Base-by-base conservation (phyloP, 768 basidiomycete species). In the Suillus subaureus region DNA sequence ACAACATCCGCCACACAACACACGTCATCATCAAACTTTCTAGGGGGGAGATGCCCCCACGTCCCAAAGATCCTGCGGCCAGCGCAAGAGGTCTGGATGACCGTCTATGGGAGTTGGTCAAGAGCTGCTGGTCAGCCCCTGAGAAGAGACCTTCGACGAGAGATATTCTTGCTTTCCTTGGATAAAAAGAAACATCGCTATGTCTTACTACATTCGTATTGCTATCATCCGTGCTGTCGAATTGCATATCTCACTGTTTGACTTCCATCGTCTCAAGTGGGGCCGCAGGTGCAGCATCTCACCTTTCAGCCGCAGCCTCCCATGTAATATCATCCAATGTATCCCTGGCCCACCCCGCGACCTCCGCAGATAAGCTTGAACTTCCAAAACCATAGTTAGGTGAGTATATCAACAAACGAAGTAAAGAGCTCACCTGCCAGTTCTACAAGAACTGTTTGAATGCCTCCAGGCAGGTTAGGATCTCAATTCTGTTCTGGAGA, bases 1-100 rank as follows among this genome's bases (percentile, higher is more conserved):
- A 70, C n/a, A 77, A 80, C 35, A 79, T 87, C 65, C 83, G 79
- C 68, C 82, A 83, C 67, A 83, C 84, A 13, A 81, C 85, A 4
- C 80, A 85, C 57, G 86, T 86, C 26, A 79, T 84, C n/a, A 79
- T 83, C 49, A 76, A 76, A 60, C 78, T 82, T 42, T 75, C 80
- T 26, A 64, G 69, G 7, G 82, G 84, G n/a, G 77, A 79, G 62
- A 78, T 77, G 54, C 85, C 85, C 6, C 74, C 70, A 39, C 76
- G 82, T 42, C 85, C 85, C 2, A 67, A 61, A 6, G 78, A 81
- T 47, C 62, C 71, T 3, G 72, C 69, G 7, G 74, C 79, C 35
- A 39, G 77, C 49, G 70, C 70, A 42, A 77, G 85, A 64, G 85
- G 85, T 1, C 74, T 86, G 6, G 74, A 83, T 57, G 80, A 85